Evolutionary conservation across 345 rosid species (phyloP).

Genomic region (Tarenaya hassleriana): DNA sequence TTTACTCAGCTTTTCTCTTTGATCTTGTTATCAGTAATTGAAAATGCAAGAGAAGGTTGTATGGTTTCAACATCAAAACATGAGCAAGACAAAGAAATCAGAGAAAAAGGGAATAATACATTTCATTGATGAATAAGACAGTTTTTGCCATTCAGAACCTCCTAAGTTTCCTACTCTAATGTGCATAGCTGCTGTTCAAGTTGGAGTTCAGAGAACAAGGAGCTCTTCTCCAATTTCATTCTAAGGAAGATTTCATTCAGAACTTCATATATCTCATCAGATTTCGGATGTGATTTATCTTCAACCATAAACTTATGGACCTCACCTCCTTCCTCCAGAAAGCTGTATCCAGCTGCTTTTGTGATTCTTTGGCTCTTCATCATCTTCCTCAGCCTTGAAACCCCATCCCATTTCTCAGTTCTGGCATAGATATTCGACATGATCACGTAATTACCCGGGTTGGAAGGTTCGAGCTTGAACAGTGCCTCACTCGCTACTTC

Average conservation of each 20-base stretch:
- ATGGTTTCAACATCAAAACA: too few species aligned
- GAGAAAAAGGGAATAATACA: too few species aligned
- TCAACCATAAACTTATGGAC: constrained; percentile 63
- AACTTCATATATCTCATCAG: constrained; percentile 41
- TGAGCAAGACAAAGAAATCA: too few species aligned
- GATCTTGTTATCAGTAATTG: too few species aligned
- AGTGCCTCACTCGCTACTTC: constrained; percentile 62
- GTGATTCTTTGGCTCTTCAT: constrained; percentile 54
- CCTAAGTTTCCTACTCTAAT: constrained; percentile 14
- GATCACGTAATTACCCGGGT: constrained; percentile 70
- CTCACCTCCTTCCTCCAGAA: constrained; percentile 51
- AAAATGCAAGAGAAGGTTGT: too few species aligned
- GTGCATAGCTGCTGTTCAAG: constrained; percentile 27
- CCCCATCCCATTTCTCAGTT: constrained; percentile 54
- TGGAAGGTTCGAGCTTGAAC: constrained; percentile 65
- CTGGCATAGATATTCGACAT: constrained; percentile 68
- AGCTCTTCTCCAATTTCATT: constrained; percentile 34
- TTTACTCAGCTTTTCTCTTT: too few species aligned
- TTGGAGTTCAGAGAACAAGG: constrained; percentile 26
- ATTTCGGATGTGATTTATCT: constrained; percentile 54
- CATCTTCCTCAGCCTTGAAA: constrained; percentile 57
- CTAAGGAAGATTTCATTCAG: constrained; percentile 32
- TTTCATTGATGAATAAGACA: too few species aligned
- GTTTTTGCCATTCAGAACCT: too few species aligned
- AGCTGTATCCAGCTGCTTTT: constrained; percentile 72